Conservation (phyloP, 441 rosid species). For the Croton laevigatus region DNA sequence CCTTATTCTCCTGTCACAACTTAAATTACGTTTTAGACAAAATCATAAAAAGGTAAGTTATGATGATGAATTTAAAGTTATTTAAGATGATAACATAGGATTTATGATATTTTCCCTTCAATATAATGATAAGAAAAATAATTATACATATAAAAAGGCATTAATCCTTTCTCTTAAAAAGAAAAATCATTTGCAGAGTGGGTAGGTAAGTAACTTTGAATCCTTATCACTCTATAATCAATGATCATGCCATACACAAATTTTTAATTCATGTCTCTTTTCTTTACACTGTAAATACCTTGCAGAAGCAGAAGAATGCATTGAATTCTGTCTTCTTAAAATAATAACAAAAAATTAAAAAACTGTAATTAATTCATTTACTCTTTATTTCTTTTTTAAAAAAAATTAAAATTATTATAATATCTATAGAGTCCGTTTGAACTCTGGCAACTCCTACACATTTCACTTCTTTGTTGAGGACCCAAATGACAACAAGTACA, state of each 20-base stretch:
- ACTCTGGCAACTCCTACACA: conserved; percentile 38
- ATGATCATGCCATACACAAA: neutral
- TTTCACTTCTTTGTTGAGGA: conserved; percentile 31
- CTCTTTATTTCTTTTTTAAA: too few species aligned
- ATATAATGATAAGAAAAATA: too few species aligned
- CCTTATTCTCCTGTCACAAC: too few species aligned
- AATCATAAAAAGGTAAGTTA: too few species aligned
- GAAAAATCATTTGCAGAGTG: too few species aligned
- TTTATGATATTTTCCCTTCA: too few species aligned
- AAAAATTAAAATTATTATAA: neutral
- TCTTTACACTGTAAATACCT: neutral
- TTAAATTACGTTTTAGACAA: too few species aligned
- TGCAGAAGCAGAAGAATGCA: conserved; percentile 1
- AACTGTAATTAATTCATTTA: neutral
- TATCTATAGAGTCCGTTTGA: conserved; percentile 13
- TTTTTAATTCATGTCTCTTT: neutral
- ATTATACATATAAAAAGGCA: too few species aligned
- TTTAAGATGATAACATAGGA: too few species aligned
- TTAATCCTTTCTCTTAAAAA: too few species aligned
- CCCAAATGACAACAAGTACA: conserved; percentile 60
- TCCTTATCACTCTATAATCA: neutral
- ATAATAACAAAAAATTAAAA: neutral
- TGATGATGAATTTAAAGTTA: too few species aligned
- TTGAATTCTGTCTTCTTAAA: neutral
- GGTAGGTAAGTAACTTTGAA: neutral